Conservation (phyloP, 2,329 filamentous ascomycete genomes). For the Didymosphaeria variabile region DNA sequence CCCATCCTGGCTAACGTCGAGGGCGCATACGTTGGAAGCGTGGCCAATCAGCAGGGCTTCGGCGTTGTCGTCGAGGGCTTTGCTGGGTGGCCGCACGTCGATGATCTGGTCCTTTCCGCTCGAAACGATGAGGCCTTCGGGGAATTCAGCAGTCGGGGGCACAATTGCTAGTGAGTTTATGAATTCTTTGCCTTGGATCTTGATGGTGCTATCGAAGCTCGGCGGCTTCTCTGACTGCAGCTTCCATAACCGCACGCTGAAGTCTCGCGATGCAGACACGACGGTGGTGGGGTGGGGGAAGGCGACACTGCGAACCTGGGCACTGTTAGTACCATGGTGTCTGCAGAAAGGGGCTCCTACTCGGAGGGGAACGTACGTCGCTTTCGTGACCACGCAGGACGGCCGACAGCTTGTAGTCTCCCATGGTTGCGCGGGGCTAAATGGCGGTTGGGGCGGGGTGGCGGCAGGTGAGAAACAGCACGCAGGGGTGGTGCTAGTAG, state of each 20-base stretch:
- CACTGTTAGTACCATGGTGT: background rate
- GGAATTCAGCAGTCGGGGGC: slow-evolving; percentile 71
- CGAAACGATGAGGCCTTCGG: slow-evolving; percentile 84
- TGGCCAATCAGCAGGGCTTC: slow-evolving; percentile 89
- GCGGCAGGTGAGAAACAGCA: slow-evolving; percentile 20
- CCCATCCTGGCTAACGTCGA: slow-evolving; percentile 79
- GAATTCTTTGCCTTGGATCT: slow-evolving; percentile 82
- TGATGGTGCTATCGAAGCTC: slow-evolving; percentile 78
- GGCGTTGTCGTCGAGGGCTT: slow-evolving; percentile 75
- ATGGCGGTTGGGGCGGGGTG: slow-evolving; percentile 19
- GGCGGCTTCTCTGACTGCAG: slow-evolving; percentile 72
- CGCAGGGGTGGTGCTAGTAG: slow-evolving; percentile 21
- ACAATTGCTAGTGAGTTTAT: slow-evolving; percentile 86
- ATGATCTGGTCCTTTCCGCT: slow-evolving; percentile 93
- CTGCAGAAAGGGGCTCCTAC: background rate
- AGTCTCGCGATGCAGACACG: slow-evolving; percentile 89
- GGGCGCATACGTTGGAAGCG: slow-evolving; percentile 83
- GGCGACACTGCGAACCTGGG: slow-evolving; percentile 83
- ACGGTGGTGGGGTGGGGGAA: slow-evolving; percentile 78
- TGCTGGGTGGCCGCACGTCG: slow-evolving; percentile 79
- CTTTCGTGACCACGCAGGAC: slow-evolving; percentile 89
- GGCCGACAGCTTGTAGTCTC: slow-evolving; percentile 92
- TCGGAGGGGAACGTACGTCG: slow-evolving; percentile 71
- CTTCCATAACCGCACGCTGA: slow-evolving; percentile 87
- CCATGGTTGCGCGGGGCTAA: slow-evolving; percentile 62